Evolutionary conservation across 768 basidiomycete genomes (phyloP).

Genomic region (Tulasnella sp.): DNA sequence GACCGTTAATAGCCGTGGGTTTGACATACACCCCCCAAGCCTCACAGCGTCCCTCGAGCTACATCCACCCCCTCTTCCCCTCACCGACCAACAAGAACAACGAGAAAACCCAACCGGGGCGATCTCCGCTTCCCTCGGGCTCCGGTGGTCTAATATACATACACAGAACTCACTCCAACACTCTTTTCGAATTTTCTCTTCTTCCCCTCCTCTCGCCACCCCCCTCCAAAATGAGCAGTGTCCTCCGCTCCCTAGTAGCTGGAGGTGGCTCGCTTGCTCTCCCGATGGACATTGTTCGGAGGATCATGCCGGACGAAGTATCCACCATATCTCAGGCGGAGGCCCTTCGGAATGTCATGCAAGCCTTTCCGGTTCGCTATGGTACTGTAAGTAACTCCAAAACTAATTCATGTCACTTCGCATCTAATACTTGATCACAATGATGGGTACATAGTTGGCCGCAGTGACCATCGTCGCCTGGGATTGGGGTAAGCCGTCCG

Average conservation of each 20-base stretch:
- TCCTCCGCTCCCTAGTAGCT: not conserved
- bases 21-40: not conserved
- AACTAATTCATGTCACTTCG: not conserved
- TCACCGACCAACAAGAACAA: not conserved
- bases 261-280: not conserved
- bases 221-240: not conserved
- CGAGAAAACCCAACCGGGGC: not conserved
- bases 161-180: no score
- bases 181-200: no score
- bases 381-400: not conserved
- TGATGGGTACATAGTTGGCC: not conserved
- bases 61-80: not conserved
- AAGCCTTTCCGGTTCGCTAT: not conserved
- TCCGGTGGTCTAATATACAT: no score
- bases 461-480: not conserved
- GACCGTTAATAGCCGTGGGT: not conserved
- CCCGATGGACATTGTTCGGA: not conserved
- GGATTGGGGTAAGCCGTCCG: constrained; percentile 6
- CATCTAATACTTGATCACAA: not conserved
- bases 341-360: not conserved
- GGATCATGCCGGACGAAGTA: not conserved
- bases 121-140: not conserved
- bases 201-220: not conserved
- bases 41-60: not conserved
- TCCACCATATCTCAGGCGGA: not conserved